Evolutionary conservation across 805 yeast genomes (phyloP), one percentile per base, ranked within the genome.

Genomic region (Yamadazyma paraphyllophila): DNA sequence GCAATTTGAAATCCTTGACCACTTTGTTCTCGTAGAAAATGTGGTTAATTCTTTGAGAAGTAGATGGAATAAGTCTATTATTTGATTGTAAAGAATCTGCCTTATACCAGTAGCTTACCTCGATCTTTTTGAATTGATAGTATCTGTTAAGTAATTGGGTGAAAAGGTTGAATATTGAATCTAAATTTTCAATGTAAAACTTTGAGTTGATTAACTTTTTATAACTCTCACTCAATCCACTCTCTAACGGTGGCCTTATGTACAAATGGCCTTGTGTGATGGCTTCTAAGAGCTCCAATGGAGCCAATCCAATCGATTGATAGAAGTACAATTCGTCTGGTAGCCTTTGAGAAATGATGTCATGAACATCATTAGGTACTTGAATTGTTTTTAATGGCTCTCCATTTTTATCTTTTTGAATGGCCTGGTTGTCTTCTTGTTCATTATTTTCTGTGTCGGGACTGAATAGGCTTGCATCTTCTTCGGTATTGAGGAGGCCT

Each of bases 301-400:
- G 78, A 10, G 85, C 67, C 17, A 91, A 60, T 1, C 97, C 98
- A 47, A 85, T 63, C 1, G 95, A 84, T 59, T 81, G 81, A 63
- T 89, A 94, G 60, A 84, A 90, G 57, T 80, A 84, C 35, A 85
- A 74, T 65, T 91, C 98, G 44, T 88, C 86, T 1, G 97, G 95
- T 42, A 94, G 71, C 59, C 91, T 79, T 62, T 86, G 88, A 8
- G 95, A 89, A 40, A 94, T 75, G 39, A 90, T 78, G 38, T 83
- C 90, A 60, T 88, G 94, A 10, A 88, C 70, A 62, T 90, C 96
- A 49, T 80, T 78, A 3, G 98, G 97, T 39, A 85, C 66, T 44
- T 67, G 67, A 32, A 63, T 46, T 9, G 26, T 7, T 20, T 36
- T 39, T 31, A 20, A 4, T 4, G 24, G 24, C 24, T 20, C 24